These are phyloP conservation scores for Zymoseptoria tritici DNA, from an alignment of 2,329 filamentous ascomycete genomes.

Conservation along the genomic window DNA sequence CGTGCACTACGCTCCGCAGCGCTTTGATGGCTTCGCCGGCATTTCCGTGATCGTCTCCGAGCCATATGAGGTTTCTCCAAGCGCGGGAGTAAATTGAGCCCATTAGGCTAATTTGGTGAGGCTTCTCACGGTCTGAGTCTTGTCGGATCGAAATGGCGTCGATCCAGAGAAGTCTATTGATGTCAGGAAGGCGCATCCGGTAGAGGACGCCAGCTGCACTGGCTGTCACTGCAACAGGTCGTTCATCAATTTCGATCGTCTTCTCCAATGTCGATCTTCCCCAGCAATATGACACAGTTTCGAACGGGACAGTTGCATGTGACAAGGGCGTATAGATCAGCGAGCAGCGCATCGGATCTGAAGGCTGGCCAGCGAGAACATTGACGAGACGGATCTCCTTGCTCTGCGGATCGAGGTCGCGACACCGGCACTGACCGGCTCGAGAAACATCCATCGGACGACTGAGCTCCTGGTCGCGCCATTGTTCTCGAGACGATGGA, in stretches of 20 bases:
- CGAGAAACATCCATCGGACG: not conserved
- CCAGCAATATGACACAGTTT: not conserved
- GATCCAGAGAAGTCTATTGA: not conserved
- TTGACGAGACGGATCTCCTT: conserved; percentile 1
- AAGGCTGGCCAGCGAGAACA: not conserved
- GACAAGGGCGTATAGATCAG: not conserved
- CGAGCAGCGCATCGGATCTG: not conserved
- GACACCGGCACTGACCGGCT: not conserved
- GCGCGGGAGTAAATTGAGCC: not conserved
- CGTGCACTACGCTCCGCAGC: not conserved
- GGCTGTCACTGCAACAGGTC: not conserved
- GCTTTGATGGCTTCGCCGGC: not conserved
- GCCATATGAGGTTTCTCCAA: not conserved
- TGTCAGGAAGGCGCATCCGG: not conserved
- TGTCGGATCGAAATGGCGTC: conserved; percentile 3
- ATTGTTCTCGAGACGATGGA: not conserved
- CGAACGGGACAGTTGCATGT: not conserved
- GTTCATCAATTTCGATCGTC: not conserved
- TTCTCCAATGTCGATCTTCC: not conserved
- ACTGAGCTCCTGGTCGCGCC: not conserved
- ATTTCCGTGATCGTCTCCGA: not conserved
- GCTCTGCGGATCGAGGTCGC: not conserved
- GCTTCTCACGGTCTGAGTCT: not conserved
- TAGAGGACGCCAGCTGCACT: not conserved
- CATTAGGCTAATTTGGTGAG: conserved; percentile 2